Evolutionary conservation across 306 rosid species (phyloP), one percentile per base, ranked within the genome.

Genomic region (Vigna angularis): DNA sequence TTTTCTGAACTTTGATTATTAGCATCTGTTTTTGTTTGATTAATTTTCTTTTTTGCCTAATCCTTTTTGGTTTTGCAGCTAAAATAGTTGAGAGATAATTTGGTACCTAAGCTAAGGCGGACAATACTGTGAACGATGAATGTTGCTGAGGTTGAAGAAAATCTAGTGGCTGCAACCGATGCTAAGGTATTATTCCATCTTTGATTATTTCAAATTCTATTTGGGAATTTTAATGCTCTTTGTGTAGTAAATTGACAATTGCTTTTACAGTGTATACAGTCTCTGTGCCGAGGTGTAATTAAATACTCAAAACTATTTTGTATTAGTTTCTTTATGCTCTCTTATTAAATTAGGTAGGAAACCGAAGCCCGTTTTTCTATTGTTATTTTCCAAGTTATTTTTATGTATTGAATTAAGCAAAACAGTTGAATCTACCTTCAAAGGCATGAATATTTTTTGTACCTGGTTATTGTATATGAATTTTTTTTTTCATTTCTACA

Each of bases 101-200:
- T 85, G 63, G 77, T 69, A 30, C 69, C 32, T 20, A 65, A 66
- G 73, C 66, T 66, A 48, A 13, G 58, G 58, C 76, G 34, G 28
- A 48, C 57, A 22, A 70, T 26, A 65, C 72, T 82, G 80, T 47
- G 75, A 84, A 85, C 66, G 55, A 96, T 96, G 99, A 97, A 96
- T 82, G 72, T 83, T 73, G 34, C 68, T 0, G 98, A 90, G 85
- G 90, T 90, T 56, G 97, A 96, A 82, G 99, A 93, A 80, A 93
- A 82, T 85, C 73, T 90, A 59, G 88, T 93, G 74, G 89, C 94
- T 8, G 85, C 89, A 64, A 86, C 90, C 77, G 99, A 93, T 79
- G 98, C 98, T 70, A 96, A 95, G 97, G 97, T 95, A 86, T 72
- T 62, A 48, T 59, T 30, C 32, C 9, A 18, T 53, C 63, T 70